Conservation (phyloP, 2,329 filamentous ascomycete genomes). For the Setomelanomma holmii region DNA sequence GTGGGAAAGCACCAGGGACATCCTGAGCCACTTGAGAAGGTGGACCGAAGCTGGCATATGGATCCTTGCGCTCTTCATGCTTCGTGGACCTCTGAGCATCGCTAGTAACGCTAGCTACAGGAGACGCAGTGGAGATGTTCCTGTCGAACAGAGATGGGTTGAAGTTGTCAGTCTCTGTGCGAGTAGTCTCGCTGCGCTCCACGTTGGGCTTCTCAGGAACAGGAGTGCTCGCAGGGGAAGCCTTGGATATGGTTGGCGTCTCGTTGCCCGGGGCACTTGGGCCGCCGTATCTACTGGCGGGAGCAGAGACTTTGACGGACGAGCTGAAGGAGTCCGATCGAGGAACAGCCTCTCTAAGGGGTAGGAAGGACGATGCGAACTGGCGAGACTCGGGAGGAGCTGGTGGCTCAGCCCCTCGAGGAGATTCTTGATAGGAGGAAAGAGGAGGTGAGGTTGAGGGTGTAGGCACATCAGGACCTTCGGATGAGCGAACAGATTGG, state of each 20-base stretch:
- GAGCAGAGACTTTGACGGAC: slow-evolving; percentile 78
- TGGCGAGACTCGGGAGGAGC: slow-evolving; percentile 77
- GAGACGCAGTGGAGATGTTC: slow-evolving; percentile 45
- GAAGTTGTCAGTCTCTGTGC: slow-evolving; percentile 46
- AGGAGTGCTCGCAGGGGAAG: slow-evolving; percentile 56
- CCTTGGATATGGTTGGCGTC: slow-evolving; percentile 54
- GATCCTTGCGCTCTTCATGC: slow-evolving; percentile 49
- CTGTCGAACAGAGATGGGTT: slow-evolving; percentile 47
- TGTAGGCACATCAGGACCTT: slow-evolving; percentile 61
- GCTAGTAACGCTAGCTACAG: slow-evolving; percentile 50
- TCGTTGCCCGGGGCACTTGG: slow-evolving; percentile 51
- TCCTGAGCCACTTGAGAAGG: slow-evolving; percentile 37
- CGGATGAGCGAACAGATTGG: slow-evolving; percentile 54
- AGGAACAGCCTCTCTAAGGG: slow-evolving; percentile 65
- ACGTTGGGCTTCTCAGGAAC: slow-evolving; percentile 57
- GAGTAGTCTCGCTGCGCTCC: slow-evolving; percentile 44
- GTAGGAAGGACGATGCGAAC: slow-evolving; percentile 77
- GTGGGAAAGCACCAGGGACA: slow-evolving; percentile 59
- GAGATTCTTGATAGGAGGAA: slow-evolving; percentile 60
- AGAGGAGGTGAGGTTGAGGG: slow-evolving; percentile 70
- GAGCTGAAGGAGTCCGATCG: slow-evolving; percentile 74
- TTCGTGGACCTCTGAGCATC: slow-evolving; percentile 46
- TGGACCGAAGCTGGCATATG: slow-evolving; percentile 48
- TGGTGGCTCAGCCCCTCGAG: slow-evolving; percentile 65
- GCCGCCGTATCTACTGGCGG: slow-evolving; percentile 68